Base-by-base conservation (phyloP, 1,284 basidiomycete species). In the Leccinum fuscescens region DNA sequence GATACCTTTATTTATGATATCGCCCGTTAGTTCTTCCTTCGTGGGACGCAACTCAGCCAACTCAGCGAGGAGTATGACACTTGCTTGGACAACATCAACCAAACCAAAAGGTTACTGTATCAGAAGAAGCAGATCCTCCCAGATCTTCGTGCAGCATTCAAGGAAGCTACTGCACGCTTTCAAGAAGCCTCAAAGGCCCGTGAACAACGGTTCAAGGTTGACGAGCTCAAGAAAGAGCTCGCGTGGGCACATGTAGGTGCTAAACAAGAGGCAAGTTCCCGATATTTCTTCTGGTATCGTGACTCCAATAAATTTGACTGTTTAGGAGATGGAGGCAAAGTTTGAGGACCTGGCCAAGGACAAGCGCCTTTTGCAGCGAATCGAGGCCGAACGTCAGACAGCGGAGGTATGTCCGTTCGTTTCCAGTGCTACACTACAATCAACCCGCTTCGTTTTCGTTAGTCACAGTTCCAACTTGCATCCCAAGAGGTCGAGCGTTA, bases 31-130 rank as follows among this genome's bases (percentile, higher is more conserved):
- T 95, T 98, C 74, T 99, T 98, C 83, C 82, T 98, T 49, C 86
- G 88, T 33, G 97, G 97, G 8, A 99, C 96, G 0, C 93, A 95
- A 66, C 86, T 99, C 27, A 86, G 87, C 37, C 91, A 96, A 69
- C 86, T 99, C 22, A 86, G 86, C 5, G 87, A 93, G 29, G 92
- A 96, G 72, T 99, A 99, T 72, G 85, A 90, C 44, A 79, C 83
- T 2, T 91, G 92, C 67, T 76, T 89, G 29, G 79, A 86, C 60
- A 92, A 93, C 69, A 87, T 93, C 66, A 80, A 79, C 17, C 83
- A 84, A 65, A 90, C 88, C 1, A 76, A 77, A 61, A 86, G 84
- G 64, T 75, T 90, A 22, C 79, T 93, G 35, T 75, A 80, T 33
- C 82, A 84, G 66, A 92, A 91, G 75, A 83, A 84, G 56, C 86